Base-by-base conservation (phyloP, 768 basidiomycete species). In the Nidularia sp. region DNA sequence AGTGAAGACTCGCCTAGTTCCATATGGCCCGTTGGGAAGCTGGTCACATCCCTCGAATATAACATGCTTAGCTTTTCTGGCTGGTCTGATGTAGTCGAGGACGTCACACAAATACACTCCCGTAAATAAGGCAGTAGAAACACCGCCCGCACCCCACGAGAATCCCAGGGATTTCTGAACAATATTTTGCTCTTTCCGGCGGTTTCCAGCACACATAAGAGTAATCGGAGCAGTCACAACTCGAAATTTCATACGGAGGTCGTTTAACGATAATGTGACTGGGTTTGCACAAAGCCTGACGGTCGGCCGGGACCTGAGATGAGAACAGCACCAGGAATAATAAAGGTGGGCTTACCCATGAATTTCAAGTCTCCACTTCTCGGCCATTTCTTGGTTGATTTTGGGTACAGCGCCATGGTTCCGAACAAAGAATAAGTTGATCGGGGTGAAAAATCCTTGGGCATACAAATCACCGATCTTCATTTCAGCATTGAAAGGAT, bases 141-240 rank as follows among this genome's bases (percentile, higher is more conserved):
- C 66, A 45, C 73, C 78, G 2, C 66, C 79, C 2, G 78, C 69
- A 6, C 81, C 81, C 81, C 81, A 83, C 15, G 62, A 69, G 57
- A 83, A 83, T 0, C 82, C 82, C 1, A 83, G 70, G 6, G 75
- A 73, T 60, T 84, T 79, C 12, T 70, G 70, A 33, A 84, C 73
- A 45, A 82, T 66, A 57, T 86, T 86, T 60, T 86, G 84, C 57
- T 86, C 84, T 60, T 84, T 85, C 29, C 84, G 67, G 2, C 84
- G 65, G 60, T 85, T 85, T 1, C 84, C 84, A 1, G 84, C 84
- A 55, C 84, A 86, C 2, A 80, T 79, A 8, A 86, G 61, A 0
- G 84, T 85, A 15, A 85, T 71, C 3, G 84, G 84, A 3, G 84
- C 54, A 0, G 83, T 86, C 5, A 84, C 76, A 6, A 77, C 67